These are phyloP conservation scores for Linderniella brevidens DNA, from an alignment of 257 asterid species.

Conservation along the genomic window DNA sequence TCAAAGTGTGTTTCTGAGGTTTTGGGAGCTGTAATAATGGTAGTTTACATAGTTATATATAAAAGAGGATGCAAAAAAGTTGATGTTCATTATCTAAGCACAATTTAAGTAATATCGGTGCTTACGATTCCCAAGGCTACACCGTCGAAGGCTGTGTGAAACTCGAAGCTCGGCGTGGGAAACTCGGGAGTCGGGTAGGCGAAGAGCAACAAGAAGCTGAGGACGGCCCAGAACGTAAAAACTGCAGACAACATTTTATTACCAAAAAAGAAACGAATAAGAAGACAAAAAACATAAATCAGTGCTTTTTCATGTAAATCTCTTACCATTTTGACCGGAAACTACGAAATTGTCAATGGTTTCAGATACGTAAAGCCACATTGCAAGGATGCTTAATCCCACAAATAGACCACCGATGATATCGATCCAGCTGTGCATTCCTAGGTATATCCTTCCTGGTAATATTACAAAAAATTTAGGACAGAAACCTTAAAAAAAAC, in stretches of 20 bases:
- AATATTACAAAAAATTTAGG: slow-evolving; percentile 10
- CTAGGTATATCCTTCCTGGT: slow-evolving; percentile 82
- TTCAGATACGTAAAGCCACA: slow-evolving; percentile 58
- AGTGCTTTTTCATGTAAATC: neutral
- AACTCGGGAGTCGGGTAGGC: slow-evolving; percentile 94
- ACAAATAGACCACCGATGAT: slow-evolving; percentile 57
- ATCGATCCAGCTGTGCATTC: slow-evolving; percentile 91
- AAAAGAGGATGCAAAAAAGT: no score
- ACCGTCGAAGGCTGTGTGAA: slow-evolving; percentile 76
- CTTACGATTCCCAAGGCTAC: slow-evolving; percentile 94
- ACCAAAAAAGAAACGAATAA: neutral
- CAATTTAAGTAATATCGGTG: no score
- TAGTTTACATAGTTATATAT: no score
- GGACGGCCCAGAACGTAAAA: slow-evolving; percentile 64
- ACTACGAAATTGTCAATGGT: slow-evolving; percentile 47
- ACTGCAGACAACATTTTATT: slow-evolving; percentile 33
- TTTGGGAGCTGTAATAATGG: no score
- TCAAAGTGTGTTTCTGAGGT: no score
- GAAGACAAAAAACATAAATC: neutral
- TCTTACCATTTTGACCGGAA: slow-evolving; percentile 71
- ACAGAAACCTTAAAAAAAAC: slow-evolving; percentile 5
- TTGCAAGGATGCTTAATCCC: slow-evolving; percentile 54
- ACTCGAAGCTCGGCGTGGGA: slow-evolving; percentile 93
- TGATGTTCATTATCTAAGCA: no score
- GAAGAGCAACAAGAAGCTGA: slow-evolving; percentile 78